Percentiles rank a stretch among this genome's conserved stretches.
Evolutionary conservation across 345 rosid genomes (phyloP).

Genomic region (Aquilaria yunnanensis): DNA sequence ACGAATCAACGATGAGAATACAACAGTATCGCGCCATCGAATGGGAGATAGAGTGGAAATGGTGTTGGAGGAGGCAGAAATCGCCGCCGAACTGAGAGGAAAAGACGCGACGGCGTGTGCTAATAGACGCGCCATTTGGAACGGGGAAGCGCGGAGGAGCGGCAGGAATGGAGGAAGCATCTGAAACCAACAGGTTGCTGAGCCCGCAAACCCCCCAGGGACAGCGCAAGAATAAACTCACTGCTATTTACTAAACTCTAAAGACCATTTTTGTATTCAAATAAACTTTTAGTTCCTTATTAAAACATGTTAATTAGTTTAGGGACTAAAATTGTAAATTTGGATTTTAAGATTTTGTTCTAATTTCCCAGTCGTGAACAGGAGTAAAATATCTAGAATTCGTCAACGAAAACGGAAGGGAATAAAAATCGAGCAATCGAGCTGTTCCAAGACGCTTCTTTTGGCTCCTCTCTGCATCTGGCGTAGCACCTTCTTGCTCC

Average conservation of each 20-base stretch:
- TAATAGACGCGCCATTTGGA: constrained; percentile 41
- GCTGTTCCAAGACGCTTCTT: constrained; percentile 6
- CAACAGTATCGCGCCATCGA: constrained; percentile 5
- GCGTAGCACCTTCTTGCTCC: background rate
- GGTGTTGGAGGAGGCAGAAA: constrained; percentile 5
- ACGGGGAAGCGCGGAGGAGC: constrained; percentile 17
- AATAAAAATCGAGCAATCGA: no score
- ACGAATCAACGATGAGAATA: constrained; percentile 20
- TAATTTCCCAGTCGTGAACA: no score
- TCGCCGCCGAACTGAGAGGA: constrained; percentile 16
- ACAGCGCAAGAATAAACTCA: no score
- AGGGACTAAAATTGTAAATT: no score
- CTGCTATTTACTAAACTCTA: no score
- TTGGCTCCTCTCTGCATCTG: background rate
- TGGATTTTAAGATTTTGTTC: no score
- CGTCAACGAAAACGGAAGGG: no score
- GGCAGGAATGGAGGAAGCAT: constrained; percentile 39
- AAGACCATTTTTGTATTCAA: background rate
- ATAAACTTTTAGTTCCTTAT: background rate
- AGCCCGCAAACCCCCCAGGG: no score
- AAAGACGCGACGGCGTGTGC: constrained; percentile 36
- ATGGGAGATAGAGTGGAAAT: constrained; percentile 11
- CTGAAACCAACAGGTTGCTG: constrained; percentile 16
- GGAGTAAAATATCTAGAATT: no score
- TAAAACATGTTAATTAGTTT: no score